Evolutionary conservation across 148 eudicot species (phyloP).

Genomic region (Arctostaphylos glauca): DNA sequence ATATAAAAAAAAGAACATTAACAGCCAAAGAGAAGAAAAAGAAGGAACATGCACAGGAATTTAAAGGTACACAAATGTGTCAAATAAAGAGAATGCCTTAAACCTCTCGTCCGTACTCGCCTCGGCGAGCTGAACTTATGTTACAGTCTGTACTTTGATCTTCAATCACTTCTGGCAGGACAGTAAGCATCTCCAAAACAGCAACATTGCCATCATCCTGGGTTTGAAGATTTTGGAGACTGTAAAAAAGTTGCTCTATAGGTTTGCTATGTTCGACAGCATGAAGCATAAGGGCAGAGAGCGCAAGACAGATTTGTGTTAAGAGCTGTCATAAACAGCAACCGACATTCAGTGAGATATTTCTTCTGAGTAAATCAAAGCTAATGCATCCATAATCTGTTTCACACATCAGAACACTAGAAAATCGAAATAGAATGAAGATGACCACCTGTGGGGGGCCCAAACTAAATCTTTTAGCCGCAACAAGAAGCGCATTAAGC

Average conservation of each 20-base stretch:
- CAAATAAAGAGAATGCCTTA: conserved; percentile 14
- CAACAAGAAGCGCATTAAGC: conserved; percentile 70
- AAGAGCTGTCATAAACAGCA: conserved; percentile 63
- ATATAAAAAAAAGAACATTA: conserved; percentile 20
- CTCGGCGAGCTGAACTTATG: conserved; percentile 55
- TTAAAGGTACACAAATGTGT: not conserved
- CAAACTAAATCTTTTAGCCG: conserved; percentile 81
- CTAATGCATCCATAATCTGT: not conserved
- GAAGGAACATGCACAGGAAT: conserved; percentile 15
- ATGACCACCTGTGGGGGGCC: conserved; percentile 85
- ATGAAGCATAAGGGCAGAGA: conserved; percentile 79
- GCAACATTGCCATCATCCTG: conserved; percentile 72
- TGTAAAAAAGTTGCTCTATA: conserved; percentile 81
- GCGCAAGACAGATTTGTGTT: conserved; percentile 94
- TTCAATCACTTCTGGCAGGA: conserved; percentile 90
- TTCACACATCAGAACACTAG: not conserved
- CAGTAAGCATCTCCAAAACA: conserved; percentile 89
- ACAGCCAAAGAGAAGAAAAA: conserved; percentile 14
- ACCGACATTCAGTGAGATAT: conserved; percentile 16
- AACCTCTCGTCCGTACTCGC: conserved; percentile 83
- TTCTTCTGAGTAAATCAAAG: not conserved
- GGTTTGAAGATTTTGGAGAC: conserved; percentile 74
- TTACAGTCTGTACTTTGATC: conserved; percentile 61
- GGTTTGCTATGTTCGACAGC: conserved; percentile 79
- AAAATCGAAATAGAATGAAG: not conserved